phyloP scores from a whole-genome alignment of 2,329 filamentous ascomycete species.

The Fusarium aywerte region DNA sequence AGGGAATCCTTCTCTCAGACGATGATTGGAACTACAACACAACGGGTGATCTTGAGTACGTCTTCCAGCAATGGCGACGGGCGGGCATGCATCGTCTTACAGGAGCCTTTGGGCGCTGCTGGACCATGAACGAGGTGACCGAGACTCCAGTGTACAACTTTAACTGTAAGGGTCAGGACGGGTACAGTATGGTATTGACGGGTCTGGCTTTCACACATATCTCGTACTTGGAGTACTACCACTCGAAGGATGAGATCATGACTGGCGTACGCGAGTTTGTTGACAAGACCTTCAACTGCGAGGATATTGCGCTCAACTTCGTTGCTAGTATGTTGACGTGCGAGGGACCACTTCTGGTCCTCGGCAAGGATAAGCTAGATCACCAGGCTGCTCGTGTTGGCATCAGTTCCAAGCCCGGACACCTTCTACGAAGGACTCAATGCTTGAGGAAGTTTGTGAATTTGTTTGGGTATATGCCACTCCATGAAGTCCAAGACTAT shows the following conservation, averaged over 20 bases:
- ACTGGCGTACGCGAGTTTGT: constrained; percentile 49
- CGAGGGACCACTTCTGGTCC: constrained; percentile 48
- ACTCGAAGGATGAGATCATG: constrained; percentile 45
- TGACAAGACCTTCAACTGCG: constrained; percentile 52
- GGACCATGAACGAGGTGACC: constrained; percentile 11
- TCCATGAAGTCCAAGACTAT: not conserved
- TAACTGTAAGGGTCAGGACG: constrained; percentile 39
- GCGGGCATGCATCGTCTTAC: constrained; percentile 48
- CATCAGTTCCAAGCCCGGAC: not conserved
- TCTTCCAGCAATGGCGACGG: constrained; percentile 53
- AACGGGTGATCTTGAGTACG: constrained; percentile 50
- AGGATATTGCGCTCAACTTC: constrained; percentile 54
- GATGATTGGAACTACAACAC: constrained; percentile 54
- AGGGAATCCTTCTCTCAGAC: constrained; percentile 52
- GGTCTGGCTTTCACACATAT: constrained; percentile 52
- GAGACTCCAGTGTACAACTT: constrained; percentile 47
- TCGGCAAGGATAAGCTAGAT: constrained; percentile 30
- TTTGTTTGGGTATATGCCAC: not conserved
- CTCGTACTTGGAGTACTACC: constrained; percentile 52
- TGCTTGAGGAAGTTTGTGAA: not conserved
- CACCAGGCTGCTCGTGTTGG: not conserved
- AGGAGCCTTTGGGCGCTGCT: constrained; percentile 51
- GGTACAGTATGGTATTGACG: constrained; percentile 52
- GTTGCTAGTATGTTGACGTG: constrained; percentile 48
- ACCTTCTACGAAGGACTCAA: not conserved